These are phyloP conservation scores for Komagataella pseudopastoris DNA, from an alignment of 805 yeast species.

Conservation along the genomic window DNA sequence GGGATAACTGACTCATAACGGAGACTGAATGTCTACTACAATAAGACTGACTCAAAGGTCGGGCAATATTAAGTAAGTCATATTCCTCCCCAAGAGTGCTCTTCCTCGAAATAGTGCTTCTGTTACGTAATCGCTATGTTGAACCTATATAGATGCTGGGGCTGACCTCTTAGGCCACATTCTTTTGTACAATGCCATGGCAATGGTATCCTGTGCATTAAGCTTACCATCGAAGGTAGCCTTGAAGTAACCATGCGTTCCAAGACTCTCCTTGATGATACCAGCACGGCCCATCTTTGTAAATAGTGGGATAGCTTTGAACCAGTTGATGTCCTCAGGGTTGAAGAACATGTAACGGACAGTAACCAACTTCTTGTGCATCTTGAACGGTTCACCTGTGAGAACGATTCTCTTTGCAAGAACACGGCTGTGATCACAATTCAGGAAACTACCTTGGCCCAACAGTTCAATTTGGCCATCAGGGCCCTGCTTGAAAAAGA, in stretches of 20 bases:
- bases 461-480: slow-evolving; percentile 47
- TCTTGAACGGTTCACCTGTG: slow-evolving; percentile 92
- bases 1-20: slow-evolving; percentile 8
- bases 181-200: slow-evolving; percentile 87
- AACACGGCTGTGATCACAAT: slow-evolving; percentile 74
- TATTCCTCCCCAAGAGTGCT: no score
- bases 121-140: neutral
- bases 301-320: slow-evolving; percentile 82
- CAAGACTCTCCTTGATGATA: slow-evolving; percentile 86
- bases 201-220: slow-evolving; percentile 84
- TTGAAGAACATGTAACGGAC: slow-evolving; percentile 96
- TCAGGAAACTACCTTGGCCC: slow-evolving; percentile 84
- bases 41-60: neutral
- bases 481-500: slow-evolving; percentile 54
- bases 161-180: slow-evolving; percentile 65
- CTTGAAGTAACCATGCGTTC: slow-evolving; percentile 97
- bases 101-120: neutral
- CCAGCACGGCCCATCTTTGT: slow-evolving; percentile 92
- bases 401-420: slow-evolving; percentile 79
- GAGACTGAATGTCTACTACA: neutral
- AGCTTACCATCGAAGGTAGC: slow-evolving; percentile 88
- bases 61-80: no score
- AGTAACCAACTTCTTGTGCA: slow-evolving; percentile 85
- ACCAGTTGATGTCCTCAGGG: slow-evolving; percentile 76
- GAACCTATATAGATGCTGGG: slow-evolving; percentile 1